Percentiles rank a stretch among this genome's conserved stretches.
These are phyloP conservation scores for Filosporella fistucella DNA, from an alignment of 495 filamentous ascomycete genomes.

Conservation along the genomic window DNA sequence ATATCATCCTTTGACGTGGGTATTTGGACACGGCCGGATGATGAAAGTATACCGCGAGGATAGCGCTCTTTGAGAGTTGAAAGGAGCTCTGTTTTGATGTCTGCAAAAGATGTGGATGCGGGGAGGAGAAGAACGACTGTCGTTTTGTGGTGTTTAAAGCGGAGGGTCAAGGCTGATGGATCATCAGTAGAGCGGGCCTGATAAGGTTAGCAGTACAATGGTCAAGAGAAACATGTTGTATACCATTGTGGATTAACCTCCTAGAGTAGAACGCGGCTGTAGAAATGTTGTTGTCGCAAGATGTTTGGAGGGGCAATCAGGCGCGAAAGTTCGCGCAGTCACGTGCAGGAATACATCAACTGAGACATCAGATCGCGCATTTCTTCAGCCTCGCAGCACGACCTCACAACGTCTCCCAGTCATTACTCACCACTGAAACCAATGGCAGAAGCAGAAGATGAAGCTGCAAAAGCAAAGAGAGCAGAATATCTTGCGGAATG, in stretches of 20 bases:
- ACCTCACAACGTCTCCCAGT: constrained; percentile 3
- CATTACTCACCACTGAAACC: too few relatives aligned
- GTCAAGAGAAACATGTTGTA: neutral
- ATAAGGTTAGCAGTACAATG: neutral
- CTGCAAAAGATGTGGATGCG: constrained; percentile 52
- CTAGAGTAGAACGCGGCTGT: too few relatives aligned
- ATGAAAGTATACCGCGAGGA: constrained; percentile 32
- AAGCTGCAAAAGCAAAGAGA: constrained; percentile 6
- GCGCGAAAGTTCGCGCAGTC: neutral
- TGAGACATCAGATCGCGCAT: neutral
- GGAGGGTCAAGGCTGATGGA: constrained; percentile 52
- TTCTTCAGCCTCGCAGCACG: constrained; percentile 2
- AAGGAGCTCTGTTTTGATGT: constrained; percentile 61
- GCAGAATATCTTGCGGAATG: constrained; percentile 25
- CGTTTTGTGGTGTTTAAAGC: constrained; percentile 74
- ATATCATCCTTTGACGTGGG: constrained; percentile 34
- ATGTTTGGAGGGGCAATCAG: constrained; percentile 2
- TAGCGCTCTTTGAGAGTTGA: constrained; percentile 43
- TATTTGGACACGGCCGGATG: neutral
- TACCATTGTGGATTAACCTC: neutral
- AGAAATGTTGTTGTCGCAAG: neutral
- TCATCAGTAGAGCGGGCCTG: too few relatives aligned
- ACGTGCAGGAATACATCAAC: neutral
- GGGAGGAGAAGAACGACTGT: constrained; percentile 71
- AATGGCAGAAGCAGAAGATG: constrained; percentile 10